A percentile compares a stretch with the other conserved stretches of the same genome.
Evolutionary conservation across 2,329 filamentous ascomycete species (phyloP).

Genomic region (Neopestalotiopsis sp.): DNA sequence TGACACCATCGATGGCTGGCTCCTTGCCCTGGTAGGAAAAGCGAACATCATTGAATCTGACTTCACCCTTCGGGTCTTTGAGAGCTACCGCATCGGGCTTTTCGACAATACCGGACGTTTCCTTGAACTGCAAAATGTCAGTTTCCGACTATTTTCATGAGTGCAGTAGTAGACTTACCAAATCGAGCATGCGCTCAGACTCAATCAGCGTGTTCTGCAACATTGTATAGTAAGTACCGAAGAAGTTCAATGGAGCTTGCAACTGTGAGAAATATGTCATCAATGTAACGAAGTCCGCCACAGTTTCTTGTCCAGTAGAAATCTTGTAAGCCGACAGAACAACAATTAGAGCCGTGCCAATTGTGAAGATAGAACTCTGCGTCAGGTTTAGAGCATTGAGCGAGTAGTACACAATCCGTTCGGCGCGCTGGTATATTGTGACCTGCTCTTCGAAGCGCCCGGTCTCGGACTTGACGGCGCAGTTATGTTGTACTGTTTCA

Average conservation of each 20-base stretch:
- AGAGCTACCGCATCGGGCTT: constrained; percentile 43
- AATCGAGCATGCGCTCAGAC: constrained; percentile 49
- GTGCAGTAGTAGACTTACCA: constrained; percentile 34
- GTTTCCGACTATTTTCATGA: accelerated
- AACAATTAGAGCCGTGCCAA: constrained; percentile 64
- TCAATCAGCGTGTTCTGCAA: constrained; percentile 52
- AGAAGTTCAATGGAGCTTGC: constrained; percentile 64
- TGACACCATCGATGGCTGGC: constrained; percentile 44
- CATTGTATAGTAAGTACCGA: constrained; percentile 54
- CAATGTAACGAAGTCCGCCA: constrained; percentile 58
- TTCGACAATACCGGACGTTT: constrained; percentile 48
- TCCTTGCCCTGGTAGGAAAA: constrained; percentile 49
- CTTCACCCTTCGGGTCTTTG: constrained; percentile 39
- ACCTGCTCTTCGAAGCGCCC: constrained; percentile 61
- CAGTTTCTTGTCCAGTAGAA: constrained; percentile 54
- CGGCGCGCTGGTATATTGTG: constrained; percentile 59
- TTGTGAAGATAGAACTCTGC: constrained; percentile 67
- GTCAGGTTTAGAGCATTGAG: constrained; percentile 65
- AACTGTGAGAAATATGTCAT: constrained; percentile 41
- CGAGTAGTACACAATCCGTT: constrained; percentile 60
- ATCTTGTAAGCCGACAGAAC: constrained; percentile 68
- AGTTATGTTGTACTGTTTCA: constrained; percentile 68
- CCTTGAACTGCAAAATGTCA: constrained; percentile 42
- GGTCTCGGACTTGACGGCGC: constrained; percentile 64
- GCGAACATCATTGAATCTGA: constrained; percentile 47